A percentile compares a stretch with the other conserved stretches of the same genome.
phyloP scores from a whole-genome alignment of 164 flowering plant genomes.

The Piper longum region DNA sequence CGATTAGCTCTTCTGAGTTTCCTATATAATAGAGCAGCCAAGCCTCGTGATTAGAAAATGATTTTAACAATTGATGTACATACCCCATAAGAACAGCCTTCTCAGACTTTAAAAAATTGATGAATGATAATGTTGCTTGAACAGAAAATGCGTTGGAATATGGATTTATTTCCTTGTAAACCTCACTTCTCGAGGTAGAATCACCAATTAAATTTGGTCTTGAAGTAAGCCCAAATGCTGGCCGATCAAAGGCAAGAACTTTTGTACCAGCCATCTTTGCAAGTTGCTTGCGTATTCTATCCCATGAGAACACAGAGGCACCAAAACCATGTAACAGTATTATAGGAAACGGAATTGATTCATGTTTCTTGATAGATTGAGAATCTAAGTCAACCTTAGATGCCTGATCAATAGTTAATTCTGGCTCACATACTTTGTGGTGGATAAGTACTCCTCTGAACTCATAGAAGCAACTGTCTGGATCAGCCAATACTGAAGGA shows the following conservation, averaged over 20 bases:
- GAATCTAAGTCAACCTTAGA: neutral
- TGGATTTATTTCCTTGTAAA: constrained; percentile 44
- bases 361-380: constrained; percentile 12
- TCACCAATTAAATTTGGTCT: constrained; percentile 18
- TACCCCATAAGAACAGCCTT: constrained; percentile 78
- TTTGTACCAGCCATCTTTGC: constrained; percentile 42
- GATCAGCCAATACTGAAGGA: constrained; percentile 61
- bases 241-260: constrained; percentile 94
- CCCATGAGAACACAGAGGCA: constrained; percentile 88
- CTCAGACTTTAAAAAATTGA: constrained; percentile 47
- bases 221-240: constrained; percentile 92
- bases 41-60: too few species aligned
- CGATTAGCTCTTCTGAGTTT: too few species aligned
- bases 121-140: constrained; percentile 67
- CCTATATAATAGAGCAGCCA: too few species aligned
- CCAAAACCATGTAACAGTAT: constrained; percentile 89
- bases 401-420: constrained; percentile 12
- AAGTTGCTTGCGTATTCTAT: constrained; percentile 59
- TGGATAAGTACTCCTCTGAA: constrained; percentile 74
- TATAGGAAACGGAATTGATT: constrained; percentile 29
- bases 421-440: constrained; percentile 50
- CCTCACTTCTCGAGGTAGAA: constrained; percentile 1
- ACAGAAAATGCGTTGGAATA: constrained; percentile 72
- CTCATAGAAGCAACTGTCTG: constrained; percentile 74
- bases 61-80: neutral